phyloP scores from a whole-genome alignment of 2,329 filamentous ascomycete species.

The Pyrenophora graminea region DNA sequence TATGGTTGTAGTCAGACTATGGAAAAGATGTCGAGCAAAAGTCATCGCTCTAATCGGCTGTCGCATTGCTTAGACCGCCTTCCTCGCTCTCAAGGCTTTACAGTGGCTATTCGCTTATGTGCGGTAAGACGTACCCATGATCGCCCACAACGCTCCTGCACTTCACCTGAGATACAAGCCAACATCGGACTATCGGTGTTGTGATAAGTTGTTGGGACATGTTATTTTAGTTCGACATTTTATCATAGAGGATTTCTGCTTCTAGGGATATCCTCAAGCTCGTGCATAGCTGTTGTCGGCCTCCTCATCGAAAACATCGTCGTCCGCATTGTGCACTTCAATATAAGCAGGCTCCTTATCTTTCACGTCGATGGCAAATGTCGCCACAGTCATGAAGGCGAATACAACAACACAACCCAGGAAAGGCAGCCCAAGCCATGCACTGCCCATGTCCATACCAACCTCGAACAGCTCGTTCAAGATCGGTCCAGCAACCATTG shows the following conservation, averaged over 20 bases:
- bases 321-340: slow-evolving; percentile 23
- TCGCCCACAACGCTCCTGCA: too few relatives aligned
- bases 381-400: slow-evolving; percentile 30
- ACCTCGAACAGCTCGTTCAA: slow-evolving; percentile 53
- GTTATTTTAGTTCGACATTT: too few relatives aligned
- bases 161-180: too few relatives aligned
- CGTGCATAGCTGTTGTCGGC: slow-evolving; percentile 17
- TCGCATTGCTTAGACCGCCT: background rate
- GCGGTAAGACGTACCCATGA: background rate
- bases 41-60: background rate
- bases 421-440: slow-evolving; percentile 56
- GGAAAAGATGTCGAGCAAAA: background rate
- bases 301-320: slow-evolving; percentile 20
- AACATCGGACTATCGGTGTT: too few relatives aligned
- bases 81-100: background rate
- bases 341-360: slow-evolving; percentile 27
- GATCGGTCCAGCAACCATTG: slow-evolving; percentile 53
- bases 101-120: background rate
- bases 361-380: slow-evolving; percentile 34
- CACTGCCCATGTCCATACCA: slow-evolving; percentile 52
- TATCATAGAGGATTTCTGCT: background rate
- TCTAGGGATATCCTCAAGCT: slow-evolving; percentile 7
- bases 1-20: background rate
- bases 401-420: slow-evolving; percentile 32
- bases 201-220: too few relatives aligned